Conservation (phyloP, 1,139 yeast genomes). For the Yamadazyma jaroonii region DNA sequence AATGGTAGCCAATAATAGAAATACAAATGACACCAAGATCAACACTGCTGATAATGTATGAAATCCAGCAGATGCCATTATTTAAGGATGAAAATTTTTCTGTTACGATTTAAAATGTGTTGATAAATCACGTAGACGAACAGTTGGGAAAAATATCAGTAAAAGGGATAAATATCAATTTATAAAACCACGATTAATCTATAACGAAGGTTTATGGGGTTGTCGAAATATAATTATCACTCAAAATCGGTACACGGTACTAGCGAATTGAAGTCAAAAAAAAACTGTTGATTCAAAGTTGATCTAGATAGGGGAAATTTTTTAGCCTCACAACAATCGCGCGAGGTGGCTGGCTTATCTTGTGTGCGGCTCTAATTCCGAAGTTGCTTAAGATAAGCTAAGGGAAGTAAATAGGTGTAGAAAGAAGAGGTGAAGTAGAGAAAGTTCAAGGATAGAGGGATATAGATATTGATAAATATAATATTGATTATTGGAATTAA, state of each 20-base stretch:
- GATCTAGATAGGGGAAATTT: not conserved
- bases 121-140: not conserved
- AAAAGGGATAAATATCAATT: too few relatives aligned
- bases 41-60: conserved; percentile 30
- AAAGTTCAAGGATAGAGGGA: not conserved
- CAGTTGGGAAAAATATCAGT: too few relatives aligned
- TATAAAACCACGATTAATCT: too few relatives aligned
- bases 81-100: not conserved
- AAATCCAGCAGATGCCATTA: conserved; percentile 17
- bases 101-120: not conserved
- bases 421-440: not conserved
- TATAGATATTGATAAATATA: not conserved
- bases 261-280: too few relatives aligned
- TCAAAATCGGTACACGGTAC: too few relatives aligned
- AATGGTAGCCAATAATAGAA: conserved; percentile 50
- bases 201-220: too few relatives aligned
- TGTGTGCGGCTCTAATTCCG: not conserved
- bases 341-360: conserved; percentile 6
- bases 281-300: not conserved
- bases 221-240: too few relatives aligned
- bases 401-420: not conserved
- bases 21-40: conserved; percentile 41
- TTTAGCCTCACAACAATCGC: not conserved
- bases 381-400: not conserved
- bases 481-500: too few relatives aligned